phyloP scores from a whole-genome alignment of 495 filamentous ascomycete genomes.

The Lasiosphaeriaceae sp. region DNA sequence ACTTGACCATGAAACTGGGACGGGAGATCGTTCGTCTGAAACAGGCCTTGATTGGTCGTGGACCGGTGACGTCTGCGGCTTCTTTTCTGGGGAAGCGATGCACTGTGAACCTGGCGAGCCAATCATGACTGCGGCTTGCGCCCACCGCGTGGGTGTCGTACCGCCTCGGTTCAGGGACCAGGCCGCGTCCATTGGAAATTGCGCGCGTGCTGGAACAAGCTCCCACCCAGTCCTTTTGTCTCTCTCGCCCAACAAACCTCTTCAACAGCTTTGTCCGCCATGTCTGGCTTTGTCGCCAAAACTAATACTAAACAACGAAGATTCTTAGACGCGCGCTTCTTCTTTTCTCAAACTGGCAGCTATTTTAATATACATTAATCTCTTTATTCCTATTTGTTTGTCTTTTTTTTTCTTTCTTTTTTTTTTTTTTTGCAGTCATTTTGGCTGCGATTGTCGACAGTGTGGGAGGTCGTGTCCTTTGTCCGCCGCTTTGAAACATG shows the following conservation, averaged over 20 bases:
- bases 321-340: conserved; percentile 19
- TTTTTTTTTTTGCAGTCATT: neutral
- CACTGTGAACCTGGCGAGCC: conserved; percentile 4
- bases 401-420: neutral
- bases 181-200: conserved; percentile 5
- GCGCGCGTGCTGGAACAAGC: conserved; percentile 11
- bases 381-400: neutral
- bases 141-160: neutral
- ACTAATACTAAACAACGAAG: neutral
- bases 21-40: conserved; percentile 8
- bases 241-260: conserved; percentile 1
- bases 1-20: neutral
- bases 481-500: conserved; percentile 4
- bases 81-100: neutral
- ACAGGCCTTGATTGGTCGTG: conserved; percentile 13
- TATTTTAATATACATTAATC: neutral
- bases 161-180: neutral
- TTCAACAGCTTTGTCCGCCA: neutral
- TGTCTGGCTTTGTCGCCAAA: neutral
- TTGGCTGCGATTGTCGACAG: neutral
- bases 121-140: neutral
- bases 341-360: neutral
- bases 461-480: neutral
- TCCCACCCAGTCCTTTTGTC: neutral
- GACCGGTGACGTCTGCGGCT: conserved; percentile 28